Evolutionary conservation across 331 rosid species (phyloP).

Genomic region (Acacia concinna): DNA sequence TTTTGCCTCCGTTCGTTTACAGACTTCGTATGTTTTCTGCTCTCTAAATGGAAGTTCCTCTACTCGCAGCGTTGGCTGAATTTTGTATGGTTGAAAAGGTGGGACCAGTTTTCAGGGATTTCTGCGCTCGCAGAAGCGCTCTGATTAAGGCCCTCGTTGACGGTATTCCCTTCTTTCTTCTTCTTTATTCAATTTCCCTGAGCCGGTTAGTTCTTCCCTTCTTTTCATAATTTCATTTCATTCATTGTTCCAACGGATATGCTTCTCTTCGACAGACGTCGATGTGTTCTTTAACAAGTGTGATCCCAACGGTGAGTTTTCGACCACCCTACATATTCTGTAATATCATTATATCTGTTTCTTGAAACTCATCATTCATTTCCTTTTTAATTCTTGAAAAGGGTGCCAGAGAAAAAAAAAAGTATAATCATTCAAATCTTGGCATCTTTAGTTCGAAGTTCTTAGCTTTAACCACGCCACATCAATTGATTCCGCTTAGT

Average conservation of each 20-base stretch:
- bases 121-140: conserved; percentile 73
- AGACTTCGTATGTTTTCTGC: too few species aligned
- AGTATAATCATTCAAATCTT: too few species aligned
- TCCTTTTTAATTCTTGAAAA: neutral
- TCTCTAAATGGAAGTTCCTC: too few species aligned
- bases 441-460: neutral
- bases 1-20: too few species aligned
- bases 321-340: neutral
- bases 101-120: conserved; percentile 50
- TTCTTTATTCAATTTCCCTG: too few species aligned
- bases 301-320: conserved; percentile 60
- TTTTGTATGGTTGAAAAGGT: conserved; percentile 47
- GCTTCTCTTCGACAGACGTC: conserved; percentile 49
- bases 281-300: conserved; percentile 63
- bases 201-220: conserved; percentile 33
- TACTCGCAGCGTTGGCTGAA: too few species aligned
- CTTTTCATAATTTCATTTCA: neutral
- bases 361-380: neutral
- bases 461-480: neutral
- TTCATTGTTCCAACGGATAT: neutral
- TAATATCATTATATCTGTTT: too few species aligned
- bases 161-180: conserved; percentile 35
- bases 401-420: too few species aligned
- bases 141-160: conserved; percentile 53
- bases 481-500: neutral